Percentiles rank a stretch among this genome's conserved stretches.
Evolutionary conservation across 768 basidiomycete species (phyloP).

Genomic region (Panaeolus cyanescens): DNA sequence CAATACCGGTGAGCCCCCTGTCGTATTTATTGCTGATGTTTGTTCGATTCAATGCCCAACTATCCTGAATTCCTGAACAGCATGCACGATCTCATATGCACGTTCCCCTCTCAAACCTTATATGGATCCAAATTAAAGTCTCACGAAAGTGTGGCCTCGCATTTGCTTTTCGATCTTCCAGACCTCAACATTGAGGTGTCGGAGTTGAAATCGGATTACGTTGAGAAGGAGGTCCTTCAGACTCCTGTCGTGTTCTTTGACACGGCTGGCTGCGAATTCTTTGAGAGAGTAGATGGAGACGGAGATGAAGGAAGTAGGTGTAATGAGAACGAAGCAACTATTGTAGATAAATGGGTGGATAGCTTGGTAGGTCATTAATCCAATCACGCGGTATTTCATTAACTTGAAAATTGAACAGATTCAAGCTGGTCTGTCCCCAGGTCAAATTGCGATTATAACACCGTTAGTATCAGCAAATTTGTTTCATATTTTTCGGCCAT

Average conservation of each 20-base stretch:
- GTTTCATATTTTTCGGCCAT: background rate
- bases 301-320: slow-evolving; percentile 88
- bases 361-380: slow-evolving; percentile 57
- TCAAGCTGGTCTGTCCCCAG: slow-evolving; percentile 57
- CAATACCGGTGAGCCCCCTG: slow-evolving; percentile 74
- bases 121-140: slow-evolving; percentile 75
- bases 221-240: slow-evolving; percentile 64
- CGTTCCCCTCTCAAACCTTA: slow-evolving; percentile 82
- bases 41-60: background rate
- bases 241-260: slow-evolving; percentile 92
- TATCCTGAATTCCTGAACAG: slow-evolving; percentile 34
- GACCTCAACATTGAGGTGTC: slow-evolving; percentile 51
- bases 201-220: slow-evolving; percentile 42
- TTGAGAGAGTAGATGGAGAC: slow-evolving; percentile 77
- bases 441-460: slow-evolving; percentile 86
- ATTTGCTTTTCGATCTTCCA: slow-evolving; percentile 73
- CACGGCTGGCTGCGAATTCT: slow-evolving; percentile 93
- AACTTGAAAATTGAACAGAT: slow-evolving; percentile 39
- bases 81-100: slow-evolving; percentile 86
- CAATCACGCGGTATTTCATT: background rate
- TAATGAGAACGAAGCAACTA: slow-evolving; percentile 93
- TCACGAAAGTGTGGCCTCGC: slow-evolving; percentile 67
- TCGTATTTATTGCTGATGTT: background rate
- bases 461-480: slow-evolving; percentile 49
- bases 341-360: slow-evolving; percentile 83